Evolutionary conservation across 805 yeast species (phyloP), one percentile per base, ranked within the genome.

Genomic region (Candida corydali): DNA sequence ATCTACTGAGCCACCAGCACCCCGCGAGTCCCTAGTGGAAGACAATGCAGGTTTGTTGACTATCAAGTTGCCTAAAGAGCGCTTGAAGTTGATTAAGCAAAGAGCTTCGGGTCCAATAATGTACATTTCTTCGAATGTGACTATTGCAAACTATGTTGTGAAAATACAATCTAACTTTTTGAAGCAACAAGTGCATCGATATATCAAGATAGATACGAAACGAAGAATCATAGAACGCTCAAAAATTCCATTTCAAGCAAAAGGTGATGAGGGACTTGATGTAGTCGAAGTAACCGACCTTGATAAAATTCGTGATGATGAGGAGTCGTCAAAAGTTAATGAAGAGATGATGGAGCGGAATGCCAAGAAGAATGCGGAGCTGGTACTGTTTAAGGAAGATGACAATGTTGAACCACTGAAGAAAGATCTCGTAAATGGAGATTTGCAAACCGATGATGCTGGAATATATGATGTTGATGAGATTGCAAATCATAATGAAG

Each of bases 181-280:
- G 9, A 26, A 32, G 8, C n/a, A 32, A 14, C n/a, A 29, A 8
- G 42, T 23, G 60, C 69, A 17, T 37, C 53, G 78, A 45, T 73
- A 61, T 42, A 71, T 74, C 24, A 70, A 56, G 41, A 66, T 75
- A 7, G 49, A 59, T 3, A 49, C 57, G 1, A 51, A 47, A 3
- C 49, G 53, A n/a, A 64, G 57, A 41, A 61, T 51, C 27, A 56
- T 73, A 1, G 48, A 55, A 11, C 44, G 68, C 1, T 75, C 79
- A 0, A 61, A 72, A 2, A 59, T 55, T 3, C 77, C 79, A 5
- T 36, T 36, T 24, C 14, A 24, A 11, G 26, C n/a, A n/a, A n/a
- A n/a, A n/a, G n/a, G n/a, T n/a, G n/a, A n/a, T n/a, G n/a, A n/a
- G n/a, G n/a, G n/a, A n/a, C n/a, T n/a, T n/a, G n/a, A n/a, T n/a